These are phyloP conservation scores for Apiotrichum gamsii DNA, from an alignment of 1,284 basidiomycete species.

Conservation along the genomic window DNA sequence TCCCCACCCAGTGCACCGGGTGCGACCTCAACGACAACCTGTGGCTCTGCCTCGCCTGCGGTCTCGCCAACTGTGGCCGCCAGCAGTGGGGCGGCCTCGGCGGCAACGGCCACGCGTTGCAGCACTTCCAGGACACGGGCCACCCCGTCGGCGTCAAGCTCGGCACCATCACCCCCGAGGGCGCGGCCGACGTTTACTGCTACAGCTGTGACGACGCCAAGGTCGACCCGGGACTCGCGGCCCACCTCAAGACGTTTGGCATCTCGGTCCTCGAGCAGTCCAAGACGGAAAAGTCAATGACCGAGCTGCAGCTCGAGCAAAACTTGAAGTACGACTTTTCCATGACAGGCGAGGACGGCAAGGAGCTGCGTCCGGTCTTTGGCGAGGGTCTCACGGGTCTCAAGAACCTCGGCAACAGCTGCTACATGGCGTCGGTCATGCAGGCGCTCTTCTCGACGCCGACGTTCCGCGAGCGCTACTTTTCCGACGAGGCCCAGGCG, in stretches of 20 bases:
- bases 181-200: conserved; percentile 88
- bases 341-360: conserved; percentile 82
- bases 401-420: conserved; percentile 91
- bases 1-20: conserved; percentile 65
- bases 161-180: conserved; percentile 94
- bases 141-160: conserved; percentile 89
- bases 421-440: conserved; percentile 93
- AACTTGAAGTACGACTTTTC: conserved; percentile 94
- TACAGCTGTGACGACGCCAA: conserved; percentile 86
- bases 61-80: conserved; percentile 88
- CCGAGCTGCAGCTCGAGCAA: conserved; percentile 95
- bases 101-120: conserved; percentile 85
- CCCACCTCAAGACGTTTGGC: conserved; percentile 74
- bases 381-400: conserved; percentile 86
- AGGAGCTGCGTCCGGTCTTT: conserved; percentile 78
- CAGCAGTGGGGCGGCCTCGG: conserved; percentile 76
- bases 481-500: conserved; percentile 49
- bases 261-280: conserved; percentile 76
- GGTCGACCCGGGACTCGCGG: conserved; percentile 68
- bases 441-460: conserved; percentile 81
- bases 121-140: conserved; percentile 68
- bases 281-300: conserved; percentile 97
- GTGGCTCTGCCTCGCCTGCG: conserved; percentile 92
- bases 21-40: conserved; percentile 83
- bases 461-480: conserved; percentile 70